phyloP scores from a whole-genome alignment of 2,329 filamentous ascomycete genomes.

The Colletotrichum simmondsii region DNA sequence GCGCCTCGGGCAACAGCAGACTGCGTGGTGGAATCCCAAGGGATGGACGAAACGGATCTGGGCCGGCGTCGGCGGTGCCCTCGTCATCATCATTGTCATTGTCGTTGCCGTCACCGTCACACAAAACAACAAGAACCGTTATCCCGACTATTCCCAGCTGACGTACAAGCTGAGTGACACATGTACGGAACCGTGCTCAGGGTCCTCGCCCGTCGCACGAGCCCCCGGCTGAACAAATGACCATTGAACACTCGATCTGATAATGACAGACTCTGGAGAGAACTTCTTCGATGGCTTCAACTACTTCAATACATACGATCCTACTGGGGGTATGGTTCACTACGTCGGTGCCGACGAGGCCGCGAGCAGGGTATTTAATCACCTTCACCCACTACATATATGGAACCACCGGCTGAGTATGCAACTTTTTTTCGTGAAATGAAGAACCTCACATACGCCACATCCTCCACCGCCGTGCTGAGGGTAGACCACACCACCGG shows the following conservation, averaged over 20 bases:
- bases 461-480: constrained; percentile 63
- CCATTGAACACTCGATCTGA: background rate
- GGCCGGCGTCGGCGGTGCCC: constrained; percentile 51
- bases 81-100: constrained; percentile 59
- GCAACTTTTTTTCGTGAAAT: background rate
- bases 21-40: constrained; percentile 55
- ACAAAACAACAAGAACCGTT: constrained; percentile 50
- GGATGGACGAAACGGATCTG: constrained; percentile 66
- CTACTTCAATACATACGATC: constrained; percentile 63
- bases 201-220: constrained; percentile 7
- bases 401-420: constrained; percentile 22
- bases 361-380: constrained; percentile 49
- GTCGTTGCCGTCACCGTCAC: constrained; percentile 58
- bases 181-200: constrained; percentile 49
- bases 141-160: constrained; percentile 60
- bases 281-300: constrained; percentile 66
- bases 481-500: constrained; percentile 70
- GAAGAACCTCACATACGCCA: constrained; percentile 71
- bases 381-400: background rate
- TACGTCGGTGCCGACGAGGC: constrained; percentile 60
- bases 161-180: constrained; percentile 60
- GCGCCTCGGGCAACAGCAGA: background rate
- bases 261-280: constrained; percentile 55
- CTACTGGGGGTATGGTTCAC: constrained; percentile 62
- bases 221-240: constrained; percentile 7